Evolutionary conservation across 495 filamentous ascomycete genomes (phyloP), one percentile per base, ranked within the genome.

Genomic region (Penicillium arizonense): DNA sequence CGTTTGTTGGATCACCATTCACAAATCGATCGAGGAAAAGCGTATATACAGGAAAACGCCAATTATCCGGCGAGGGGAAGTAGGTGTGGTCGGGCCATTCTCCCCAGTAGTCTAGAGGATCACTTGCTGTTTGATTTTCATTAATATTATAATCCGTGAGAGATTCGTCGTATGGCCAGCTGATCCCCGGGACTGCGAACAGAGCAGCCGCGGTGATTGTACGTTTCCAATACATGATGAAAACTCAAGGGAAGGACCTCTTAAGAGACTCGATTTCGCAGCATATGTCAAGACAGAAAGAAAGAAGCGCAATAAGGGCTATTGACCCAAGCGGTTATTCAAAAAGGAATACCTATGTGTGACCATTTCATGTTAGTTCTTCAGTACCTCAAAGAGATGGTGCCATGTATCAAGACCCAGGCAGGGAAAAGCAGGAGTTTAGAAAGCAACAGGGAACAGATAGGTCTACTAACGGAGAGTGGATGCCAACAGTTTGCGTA

Each of bases 31-130:
- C 87, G 1, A 89, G 65, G 52, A 88, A 86, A 24, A 90, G 55
- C 5, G 84, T 86, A 59, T 89, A 90, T 52, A 88, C 81, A 0
- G 87, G 87, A 52, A 90, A 78, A 18, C 87, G 76, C 87, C 87
- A 90, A 56, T 83, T 87, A 1, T 66, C 57, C 0, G 87, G 87
- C 1, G 87, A 88, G 0, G 78, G 75, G 12, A 62, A 59, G 57
- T 82, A 87, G 8, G 58, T 68, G 56, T 83, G 79, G 45, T 78
- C 71, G 12, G 73, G 65, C 77, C 87, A 87, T 67, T 75, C 59
- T 11, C 82, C 82, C 61, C 70, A 77, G 67, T 90, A 90, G 28
- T 90, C 76, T 12, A 82, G 67, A 2, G 86, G 84, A 39, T 74
- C 60, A 14, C 56, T 72, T 8, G 87, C 84, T n/a, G 72, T 62